Evolutionary conservation across 495 filamentous ascomycete genomes (phyloP), one percentile per base, ranked within the genome.

Genomic region (Neurospora sp.): DNA sequence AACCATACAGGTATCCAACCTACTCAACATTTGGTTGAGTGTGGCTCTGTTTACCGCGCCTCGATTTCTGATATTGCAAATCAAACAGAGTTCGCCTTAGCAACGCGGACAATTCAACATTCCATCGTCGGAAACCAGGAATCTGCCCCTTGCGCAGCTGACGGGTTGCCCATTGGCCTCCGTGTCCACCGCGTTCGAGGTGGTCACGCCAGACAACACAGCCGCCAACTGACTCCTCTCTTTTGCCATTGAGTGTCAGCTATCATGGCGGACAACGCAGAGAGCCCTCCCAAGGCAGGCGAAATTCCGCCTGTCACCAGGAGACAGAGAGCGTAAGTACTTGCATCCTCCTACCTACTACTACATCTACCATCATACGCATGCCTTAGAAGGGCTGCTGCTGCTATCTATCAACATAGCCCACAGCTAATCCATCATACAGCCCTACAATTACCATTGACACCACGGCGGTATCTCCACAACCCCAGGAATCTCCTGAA

Each of bases 361-460:
- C 71, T 18, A 66, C 54, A 66, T 35, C 6, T 37, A 14, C 54
- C 31, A 66, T 72, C 8, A 69, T 23, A 20, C 44, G 42, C 70
- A 18, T 72, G 66, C 71, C 48, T 20, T 20, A 14, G 37, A 69
- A 27, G 39, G 37, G 39, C 73, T 37, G 62, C 70, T 42, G 37
- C n/a, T 72, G 72, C 70, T 41, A 73, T 80, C 70, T 41, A 73
- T 80, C 27, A 69, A 69, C 27, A 16, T 35, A 66, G 54, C 27
- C 54, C 54, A 35, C 27, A 66, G 54, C 54, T 66, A 66, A 66
- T 66, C 9, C 27, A 48, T 72, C 23, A 35, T n/a, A 73, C 76
- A 85, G 84, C 59, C 91, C 91, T 41, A 92, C 91, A 31, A 93
- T 93, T 70, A 92, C 90, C 16, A 92, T 93, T 73, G 90, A 93